phyloP scores from a whole-genome alignment of 495 filamentous ascomycete genomes.

The Emericellopsis terricola region DNA sequence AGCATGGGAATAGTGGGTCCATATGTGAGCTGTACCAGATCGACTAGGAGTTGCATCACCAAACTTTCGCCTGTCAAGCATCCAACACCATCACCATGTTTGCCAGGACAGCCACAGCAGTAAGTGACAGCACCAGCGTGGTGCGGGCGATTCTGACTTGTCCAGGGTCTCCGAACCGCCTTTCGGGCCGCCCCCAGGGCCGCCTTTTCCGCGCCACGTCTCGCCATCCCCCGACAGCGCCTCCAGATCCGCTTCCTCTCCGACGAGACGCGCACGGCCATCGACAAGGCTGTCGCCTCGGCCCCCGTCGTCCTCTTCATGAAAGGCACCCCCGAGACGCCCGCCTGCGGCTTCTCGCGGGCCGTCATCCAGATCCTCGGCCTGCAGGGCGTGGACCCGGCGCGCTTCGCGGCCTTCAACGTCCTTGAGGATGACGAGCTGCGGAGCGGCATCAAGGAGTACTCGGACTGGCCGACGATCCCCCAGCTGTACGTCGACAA shows the following conservation, averaged over 20 bases:
- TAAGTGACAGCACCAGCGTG: no score
- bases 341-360: constrained; percentile 89
- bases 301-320: constrained; percentile 94
- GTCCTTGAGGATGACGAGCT: constrained; percentile 83
- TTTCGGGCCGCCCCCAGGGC: constrained; percentile 16
- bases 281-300: constrained; percentile 70
- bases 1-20: no score
- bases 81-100: no score
- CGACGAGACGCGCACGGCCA: constrained; percentile 53
- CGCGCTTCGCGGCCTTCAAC: constrained; percentile 92
- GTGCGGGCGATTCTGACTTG: no score
- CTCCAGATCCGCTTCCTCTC: constrained; percentile 49
- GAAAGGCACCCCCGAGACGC: constrained; percentile 77
- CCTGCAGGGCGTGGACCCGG: constrained; percentile 87
- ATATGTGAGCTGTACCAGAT: no score
- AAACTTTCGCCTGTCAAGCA: no score
- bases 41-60: no score
- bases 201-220: constrained; percentile 13
- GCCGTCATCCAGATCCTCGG: constrained; percentile 90
- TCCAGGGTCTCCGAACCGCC: no score
- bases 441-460: constrained; percentile 88
- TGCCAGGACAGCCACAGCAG: no score
- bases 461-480: constrained; percentile 97
- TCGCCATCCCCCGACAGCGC: constrained; percentile 7
- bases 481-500: constrained; percentile 89